These are phyloP conservation scores for Dalbergia cultrata DNA, from an alignment of 306 rosid genomes.

Conservation along the genomic window DNA sequence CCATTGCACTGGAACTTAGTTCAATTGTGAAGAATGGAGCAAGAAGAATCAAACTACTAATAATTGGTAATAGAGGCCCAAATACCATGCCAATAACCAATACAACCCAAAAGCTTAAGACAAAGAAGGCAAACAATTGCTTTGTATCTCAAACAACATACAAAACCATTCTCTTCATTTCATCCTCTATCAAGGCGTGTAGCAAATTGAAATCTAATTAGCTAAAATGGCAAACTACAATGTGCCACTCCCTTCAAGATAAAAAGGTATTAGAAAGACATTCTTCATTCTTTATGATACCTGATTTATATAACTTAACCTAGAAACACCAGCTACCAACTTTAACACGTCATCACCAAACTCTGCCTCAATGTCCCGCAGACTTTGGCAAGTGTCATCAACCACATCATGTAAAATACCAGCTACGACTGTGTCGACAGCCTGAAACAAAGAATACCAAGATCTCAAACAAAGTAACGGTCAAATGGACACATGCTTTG, in stretches of 20 bases:
- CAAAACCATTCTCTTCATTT: not conserved
- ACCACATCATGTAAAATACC: slow-evolving; percentile 96
- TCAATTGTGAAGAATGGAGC: slow-evolving; percentile 20
- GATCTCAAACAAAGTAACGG: slow-evolving; percentile 39
- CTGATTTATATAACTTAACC: slow-evolving; percentile 93
- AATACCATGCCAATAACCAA: slow-evolving; percentile 1
- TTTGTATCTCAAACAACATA: not conserved
- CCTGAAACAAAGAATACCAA: slow-evolving; percentile 64
- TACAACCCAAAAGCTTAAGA: slow-evolving; percentile 12
- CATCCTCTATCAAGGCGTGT: not conserved
- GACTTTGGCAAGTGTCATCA: slow-evolving; percentile 83
- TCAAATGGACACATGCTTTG: slow-evolving; percentile 27
- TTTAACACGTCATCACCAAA: slow-evolving; percentile 88
- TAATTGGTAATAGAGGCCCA: not conserved
- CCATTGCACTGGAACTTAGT: not conserved
- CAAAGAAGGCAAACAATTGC: not conserved
- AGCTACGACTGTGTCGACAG: slow-evolving; percentile 91
- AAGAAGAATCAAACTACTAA: slow-evolving; percentile 6
- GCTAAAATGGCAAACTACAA: slow-evolving; percentile 22
- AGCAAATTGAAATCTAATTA: slow-evolving; percentile 36
- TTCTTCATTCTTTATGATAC: slow-evolving; percentile 52
- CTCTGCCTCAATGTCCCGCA: slow-evolving; percentile 71
- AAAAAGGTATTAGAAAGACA: slow-evolving; percentile 35
- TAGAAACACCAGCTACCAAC: slow-evolving; percentile 94
- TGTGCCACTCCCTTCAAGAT: slow-evolving; percentile 42